Base-by-base conservation (phyloP, 1,284 basidiomycete species). In the Fomes fomentarius region DNA sequence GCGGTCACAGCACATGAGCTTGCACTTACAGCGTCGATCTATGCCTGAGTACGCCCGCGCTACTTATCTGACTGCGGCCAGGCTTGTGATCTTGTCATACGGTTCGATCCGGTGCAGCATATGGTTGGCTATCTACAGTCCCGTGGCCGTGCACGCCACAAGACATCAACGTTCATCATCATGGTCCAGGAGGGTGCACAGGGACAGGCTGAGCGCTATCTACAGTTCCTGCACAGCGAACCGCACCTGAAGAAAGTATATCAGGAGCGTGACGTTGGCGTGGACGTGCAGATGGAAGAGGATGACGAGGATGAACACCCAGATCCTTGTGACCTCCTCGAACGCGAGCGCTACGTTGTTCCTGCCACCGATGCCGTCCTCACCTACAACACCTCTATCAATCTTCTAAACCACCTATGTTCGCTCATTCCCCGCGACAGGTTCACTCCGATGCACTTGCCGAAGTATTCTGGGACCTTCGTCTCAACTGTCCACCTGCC, bases 61-160 rank as follows among this genome's bases (percentile, higher is more conserved):
- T n/a, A 9, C 25, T 28, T 15, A 46, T 14, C 54, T 56, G 14
- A 58, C 26, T 33, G 34, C 50, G 26, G 38, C 50, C 48, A 91
- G 88, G 86, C 87, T 10, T 93, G 91, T 68, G 88, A 91, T 63
- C 76, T 93, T n/a, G 89, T 93, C 46, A 78, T 94, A 54, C 87
- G 92, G 10, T 93, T 92, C 62, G 90, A 94, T 65, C 74, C 81
- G 0, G 73, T 93, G 11, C 80, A 86, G 41, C 89, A 91, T 58
- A 85, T 93, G 79, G 85, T 92, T 8, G 88, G 85, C 47, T 93
- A 91, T 57, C 81, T 91, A 37, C 93, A 95, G 68, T 93, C 89
- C 37, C 83, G 93, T 28, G 93, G 93, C 25, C 80, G 93, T 17
- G 92, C 93, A 1, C 79, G 93, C 39, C 87, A 86, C 56, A 81